Conservation (phyloP, 192 early-diverging fungal genomes). For the Kappamyces sp. region DNA sequence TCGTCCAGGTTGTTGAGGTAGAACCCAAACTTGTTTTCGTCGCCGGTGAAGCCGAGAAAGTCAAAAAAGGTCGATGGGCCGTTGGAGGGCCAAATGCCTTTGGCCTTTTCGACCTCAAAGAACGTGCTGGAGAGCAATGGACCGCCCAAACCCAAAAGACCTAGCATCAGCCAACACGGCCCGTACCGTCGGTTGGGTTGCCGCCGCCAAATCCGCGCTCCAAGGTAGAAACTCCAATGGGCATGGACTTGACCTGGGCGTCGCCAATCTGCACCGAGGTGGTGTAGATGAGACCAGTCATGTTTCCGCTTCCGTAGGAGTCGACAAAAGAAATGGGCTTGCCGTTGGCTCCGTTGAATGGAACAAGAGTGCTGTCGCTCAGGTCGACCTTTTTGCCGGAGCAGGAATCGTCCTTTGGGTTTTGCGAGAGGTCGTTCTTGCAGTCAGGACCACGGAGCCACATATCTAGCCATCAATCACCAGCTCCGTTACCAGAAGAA, state of each 20-base stretch:
- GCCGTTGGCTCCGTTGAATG: neutral
- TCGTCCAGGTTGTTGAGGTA: conserved; percentile 15
- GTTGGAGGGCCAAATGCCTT: too few species aligned
- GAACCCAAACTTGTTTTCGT: conserved; percentile 9
- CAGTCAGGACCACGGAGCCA: conserved; percentile 34
- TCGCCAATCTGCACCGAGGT: neutral
- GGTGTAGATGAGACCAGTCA: neutral
- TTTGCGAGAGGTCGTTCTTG: conserved; percentile 1
- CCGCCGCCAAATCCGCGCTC: neutral
- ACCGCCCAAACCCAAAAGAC: too few species aligned
- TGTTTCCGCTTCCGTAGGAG: neutral
- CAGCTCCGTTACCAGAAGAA: conserved; percentile 8
- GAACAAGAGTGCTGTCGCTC: conserved; percentile 4
- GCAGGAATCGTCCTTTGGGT: conserved; percentile 27
- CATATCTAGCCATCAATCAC: conserved; percentile 15
- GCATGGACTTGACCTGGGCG: neutral
- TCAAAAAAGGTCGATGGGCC: conserved; percentile 14
- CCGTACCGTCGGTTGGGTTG: too few species aligned
- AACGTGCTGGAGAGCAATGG: too few species aligned
- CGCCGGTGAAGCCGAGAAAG: conserved; percentile 6
- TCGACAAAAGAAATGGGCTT: neutral
- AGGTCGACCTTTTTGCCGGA: conserved; percentile 3
- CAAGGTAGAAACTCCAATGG: neutral
- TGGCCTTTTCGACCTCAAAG: too few species aligned
- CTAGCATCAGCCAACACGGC: too few species aligned